Evolutionary conservation across 139 green algal species (phyloP), one percentile per base, ranked within the genome.

Genomic region (Chlamydomonas urium): DNA sequence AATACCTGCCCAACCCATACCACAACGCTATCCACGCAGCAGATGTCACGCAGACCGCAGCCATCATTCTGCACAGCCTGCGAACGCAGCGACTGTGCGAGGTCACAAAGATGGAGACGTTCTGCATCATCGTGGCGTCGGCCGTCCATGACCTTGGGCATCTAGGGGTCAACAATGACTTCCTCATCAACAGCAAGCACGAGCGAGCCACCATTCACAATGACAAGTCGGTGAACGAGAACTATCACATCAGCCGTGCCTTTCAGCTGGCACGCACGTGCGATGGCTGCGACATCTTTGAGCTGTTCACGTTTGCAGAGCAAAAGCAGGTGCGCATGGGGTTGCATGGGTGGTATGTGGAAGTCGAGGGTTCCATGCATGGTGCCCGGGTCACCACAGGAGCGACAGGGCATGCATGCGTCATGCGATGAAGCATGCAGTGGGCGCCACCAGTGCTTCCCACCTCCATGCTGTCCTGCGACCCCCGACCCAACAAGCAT

Each of bases 11-110:
- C 3, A 89, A 88, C 73, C 77, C 83, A 0, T 91, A 91, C 66
- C 86, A 91, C 73, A 91, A 89, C 78, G 82, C 79, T 34, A 87
- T 78, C 45, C 86, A 91, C 71, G 86, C 82, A 4, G 71, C 84
- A 32, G 86, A 91, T 74, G 86, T 91, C 1, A 87, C 83, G 32
- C 86, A 91, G 69, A 83, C 82, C 29, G 65, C 84, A 48, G 72
- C 53, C 31, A 80, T 87, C n/a, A 86, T 89, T 32, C 59, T 86
- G 77, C 23, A 79, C 34, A 71, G 66, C 57, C 56, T 74, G 26
- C 66, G 48, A 29, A 75, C 77, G 72, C 75, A 81, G 47, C n/a
- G n/a, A n/a, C 53, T 78, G 4, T 31, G 63, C 37, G 65, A 75
- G 23, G 66, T 86, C 47, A 29, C 72, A 31, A 84, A 85, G 67